These are phyloP conservation scores for Lecanicillium sp. DNA, from an alignment of 2,329 filamentous ascomycete genomes.

Conservation along the genomic window DNA sequence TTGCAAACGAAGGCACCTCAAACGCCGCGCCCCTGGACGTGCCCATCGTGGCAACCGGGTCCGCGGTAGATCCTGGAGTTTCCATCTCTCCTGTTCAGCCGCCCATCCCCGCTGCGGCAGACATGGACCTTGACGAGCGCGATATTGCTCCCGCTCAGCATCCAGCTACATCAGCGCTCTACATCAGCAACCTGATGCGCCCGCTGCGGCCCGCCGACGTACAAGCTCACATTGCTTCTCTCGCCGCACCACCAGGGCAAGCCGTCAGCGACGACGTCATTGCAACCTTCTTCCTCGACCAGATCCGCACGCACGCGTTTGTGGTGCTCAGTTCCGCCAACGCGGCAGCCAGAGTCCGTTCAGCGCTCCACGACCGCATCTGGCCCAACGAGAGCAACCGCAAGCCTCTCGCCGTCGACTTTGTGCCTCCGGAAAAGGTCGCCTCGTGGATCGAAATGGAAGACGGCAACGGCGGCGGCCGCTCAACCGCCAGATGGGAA, in stretches of 20 bases:
- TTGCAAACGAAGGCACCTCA: background rate
- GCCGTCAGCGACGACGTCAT: constrained; percentile 46
- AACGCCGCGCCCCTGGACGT: background rate
- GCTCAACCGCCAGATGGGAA: constrained; percentile 53
- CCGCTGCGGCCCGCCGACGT: constrained; percentile 65
- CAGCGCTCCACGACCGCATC: constrained; percentile 64
- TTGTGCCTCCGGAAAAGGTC: constrained; percentile 69
- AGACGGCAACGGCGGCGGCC: constrained; percentile 36
- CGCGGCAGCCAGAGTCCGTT: constrained; percentile 69
- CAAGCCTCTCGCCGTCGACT: constrained; percentile 82
- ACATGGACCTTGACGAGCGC: constrained; percentile 22
- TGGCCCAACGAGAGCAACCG: constrained; percentile 85
- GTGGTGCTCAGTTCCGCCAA: constrained; percentile 60
- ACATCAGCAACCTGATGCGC: constrained; percentile 85
- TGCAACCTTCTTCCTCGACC: constrained; percentile 68
- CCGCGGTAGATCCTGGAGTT: no score
- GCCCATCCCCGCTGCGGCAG: constrained; percentile 7
- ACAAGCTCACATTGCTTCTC: constrained; percentile 56
- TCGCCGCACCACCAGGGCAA: constrained; percentile 53
- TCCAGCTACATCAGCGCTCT: constrained; percentile 67
- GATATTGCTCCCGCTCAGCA: constrained; percentile 53
- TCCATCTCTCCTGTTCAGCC: background rate
- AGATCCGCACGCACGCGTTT: constrained; percentile 82
- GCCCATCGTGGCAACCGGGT: no score
- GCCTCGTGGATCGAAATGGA: constrained; percentile 67